phyloP scores from a whole-genome alignment of 139 green algal genomes.

The Tetraselmis chui region DNA sequence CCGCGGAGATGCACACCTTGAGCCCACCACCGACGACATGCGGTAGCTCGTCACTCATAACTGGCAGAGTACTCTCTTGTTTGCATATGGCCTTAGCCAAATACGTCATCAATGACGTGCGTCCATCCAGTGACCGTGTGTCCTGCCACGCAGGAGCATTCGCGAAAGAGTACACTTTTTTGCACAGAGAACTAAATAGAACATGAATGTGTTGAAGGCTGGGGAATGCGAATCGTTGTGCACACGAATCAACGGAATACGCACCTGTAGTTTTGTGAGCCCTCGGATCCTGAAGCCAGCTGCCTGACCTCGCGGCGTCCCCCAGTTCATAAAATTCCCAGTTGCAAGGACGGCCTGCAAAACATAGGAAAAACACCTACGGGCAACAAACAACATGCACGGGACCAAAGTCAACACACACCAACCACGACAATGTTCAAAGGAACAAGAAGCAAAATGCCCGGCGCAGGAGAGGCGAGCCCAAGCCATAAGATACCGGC shows the following conservation, averaged over 20 bases:
- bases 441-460: no score
- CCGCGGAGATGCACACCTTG: slow-evolving; percentile 8
- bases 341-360: slow-evolving; percentile 26
- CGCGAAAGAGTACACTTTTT: no score
- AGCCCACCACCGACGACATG: slow-evolving; percentile 11
- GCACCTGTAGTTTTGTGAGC: slow-evolving; percentile 26
- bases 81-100: slow-evolving; percentile 19
- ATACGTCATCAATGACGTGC: slow-evolving; percentile 26
- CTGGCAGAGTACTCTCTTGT: background rate
- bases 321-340: slow-evolving; percentile 41
- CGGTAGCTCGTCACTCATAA: slow-evolving; percentile 19
- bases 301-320: slow-evolving; percentile 26
- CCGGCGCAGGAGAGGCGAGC: no score
- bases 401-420: no score
- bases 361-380: slow-evolving; percentile 9
- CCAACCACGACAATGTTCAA: no score
- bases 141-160: slow-evolving; percentile 29
- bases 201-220: background rate
- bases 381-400: background rate
- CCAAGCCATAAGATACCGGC: no score
- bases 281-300: slow-evolving; percentile 30
- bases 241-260: background rate
- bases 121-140: slow-evolving; percentile 32
- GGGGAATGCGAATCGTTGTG: background rate
- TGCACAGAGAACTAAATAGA: no score